phyloP scores from a whole-genome alignment of 2,329 filamentous ascomycete genomes.

The Sporothrix pseudoabietina region DNA sequence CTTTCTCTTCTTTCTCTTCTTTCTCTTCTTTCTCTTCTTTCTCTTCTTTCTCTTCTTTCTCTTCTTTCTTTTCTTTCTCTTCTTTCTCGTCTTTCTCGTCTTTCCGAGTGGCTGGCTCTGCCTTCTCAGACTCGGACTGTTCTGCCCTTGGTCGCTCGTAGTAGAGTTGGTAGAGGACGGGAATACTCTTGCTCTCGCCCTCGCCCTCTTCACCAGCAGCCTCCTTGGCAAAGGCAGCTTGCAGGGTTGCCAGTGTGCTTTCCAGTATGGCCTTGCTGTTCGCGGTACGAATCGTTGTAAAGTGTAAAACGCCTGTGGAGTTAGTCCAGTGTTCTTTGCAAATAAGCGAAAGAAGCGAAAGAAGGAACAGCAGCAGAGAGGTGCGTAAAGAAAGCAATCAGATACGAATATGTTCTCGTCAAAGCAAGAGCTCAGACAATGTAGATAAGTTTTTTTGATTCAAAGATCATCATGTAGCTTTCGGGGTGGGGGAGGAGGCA shows the following conservation, averaged over 20 bases:
- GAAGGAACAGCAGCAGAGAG: slow-evolving; percentile 20
- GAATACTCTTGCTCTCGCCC: slow-evolving; percentile 31
- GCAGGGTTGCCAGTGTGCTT: slow-evolving; percentile 46
- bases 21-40: neutral
- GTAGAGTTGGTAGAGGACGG: slow-evolving; percentile 54
- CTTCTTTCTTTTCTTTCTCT: too few relatives aligned
- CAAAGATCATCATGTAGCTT: slow-evolving; percentile 74
- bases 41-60: neutral
- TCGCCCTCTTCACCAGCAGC: slow-evolving; percentile 40
- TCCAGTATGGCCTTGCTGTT: slow-evolving; percentile 46
- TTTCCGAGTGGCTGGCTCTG: neutral
- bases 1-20: too few relatives aligned
- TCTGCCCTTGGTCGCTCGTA: slow-evolving; percentile 55
- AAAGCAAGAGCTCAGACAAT: slow-evolving; percentile 90
- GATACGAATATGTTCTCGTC: slow-evolving; percentile 65
- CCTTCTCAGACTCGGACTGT: neutral
- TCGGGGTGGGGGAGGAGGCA: neutral
- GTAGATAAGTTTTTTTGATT: slow-evolving; percentile 98
- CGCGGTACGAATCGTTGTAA: slow-evolving; percentile 45
- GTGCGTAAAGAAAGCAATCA: slow-evolving; percentile 37
- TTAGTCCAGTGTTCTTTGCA: slow-evolving; percentile 38
- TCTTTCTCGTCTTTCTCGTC: too few relatives aligned
- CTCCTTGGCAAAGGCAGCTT: slow-evolving; percentile 36
- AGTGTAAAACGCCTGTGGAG: slow-evolving; percentile 44
- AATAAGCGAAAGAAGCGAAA: neutral